Evolutionary conservation across 352 stramenopile genomes (phyloP), one percentile per base, ranked within the genome.

Genomic region (Globisporangium cederbergense): DNA sequence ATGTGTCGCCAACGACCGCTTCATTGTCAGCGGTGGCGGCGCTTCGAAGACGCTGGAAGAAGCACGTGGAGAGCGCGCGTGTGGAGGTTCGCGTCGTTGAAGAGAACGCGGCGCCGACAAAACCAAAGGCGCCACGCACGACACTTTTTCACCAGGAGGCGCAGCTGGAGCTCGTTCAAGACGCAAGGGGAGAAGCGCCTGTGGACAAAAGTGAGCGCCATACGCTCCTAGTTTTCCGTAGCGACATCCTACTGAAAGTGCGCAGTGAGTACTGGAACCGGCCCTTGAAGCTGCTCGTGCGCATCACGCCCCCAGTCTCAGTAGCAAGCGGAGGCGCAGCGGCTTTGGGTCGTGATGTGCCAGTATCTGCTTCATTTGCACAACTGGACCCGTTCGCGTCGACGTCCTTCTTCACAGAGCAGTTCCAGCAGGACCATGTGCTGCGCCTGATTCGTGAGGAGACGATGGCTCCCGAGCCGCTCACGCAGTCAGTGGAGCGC

Each of bases 111-210:
- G 7, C 16, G 16, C 34, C 42, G 10, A 52, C 46, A 56, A 51
- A 46, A 16, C 60, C 49, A 0, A 66, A 60, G 45, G 36, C 32
- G 40, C 70, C 54, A 43, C 54, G 52, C 38, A 72, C 64, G 30
- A 81, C 78, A 18, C 71, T 92, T 30, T 90, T 87, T 51, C 73
- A 79, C 10, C 83, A 92, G 42, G 78, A 92, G 20, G 79, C 79
- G 43, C 77, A 77, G 32, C 63, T 90, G 40, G 62, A 59, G 53
- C 58, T 80, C n/a, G 61, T 76, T 13, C 71, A 63, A 30, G 52
- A 72, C 32, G 46, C 52, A 34, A 11, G 57, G 2, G 4, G 3
- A 18, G 70, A 76, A 20, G 46, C 0, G 30, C 52, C 11, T 13
- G 13, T 1, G 1, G 56, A 28, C 45, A 30, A 18, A 4, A n/a